Base-by-base conservation (phyloP, 2,329 filamentous ascomycete genomes). In the Zymoseptoria pseudotritici region DNA sequence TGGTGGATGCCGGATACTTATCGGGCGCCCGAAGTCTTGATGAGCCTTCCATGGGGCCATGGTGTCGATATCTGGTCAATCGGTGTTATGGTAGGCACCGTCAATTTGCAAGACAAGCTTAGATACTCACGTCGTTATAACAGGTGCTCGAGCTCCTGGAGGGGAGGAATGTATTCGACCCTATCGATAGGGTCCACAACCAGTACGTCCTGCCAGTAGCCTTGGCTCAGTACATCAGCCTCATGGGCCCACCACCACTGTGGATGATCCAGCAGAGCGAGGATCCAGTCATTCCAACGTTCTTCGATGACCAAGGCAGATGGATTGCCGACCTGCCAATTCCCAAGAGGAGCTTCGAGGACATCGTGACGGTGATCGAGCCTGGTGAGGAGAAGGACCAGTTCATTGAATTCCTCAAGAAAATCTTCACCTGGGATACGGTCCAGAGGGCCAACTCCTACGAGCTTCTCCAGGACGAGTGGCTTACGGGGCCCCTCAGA, bases 111-210 rank as follows among this genome's bases (percentile, higher is more conserved):
- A 24, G 22, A 24, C 4, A 24, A 24, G 22, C 22, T 24, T 24
- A 24, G 22, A 3, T 24, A 24, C 4, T 24, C 22, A 24, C 22
- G 22, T n/a, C n/a, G 19, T 1, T 31, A 3, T 24, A 24, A 24
- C 36, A 71, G 68, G 67, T 65, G 22, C 65, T 71, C 7, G 69
- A 71, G 57, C 64, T 70, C 11, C n/a, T 70, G 17, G 66, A 70
- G 63, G 67, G 66, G 2, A 65, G 52, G 42, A 69, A 66, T 42
- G 58, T 71, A 8, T 67, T 71, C 56, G 59, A 70, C 59, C 69
- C 69, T 2, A 61, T 69, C 20, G 68, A 70, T 62, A 57, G 22
- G 22, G 60, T 55, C 24, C 26, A 69, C 50, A 29, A 60, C 4
- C 67, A 70, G 59, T 71, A 71, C 58, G 66, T 66, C 9, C 60